Evolutionary conservation across 371 early-diverging fungal genomes (phyloP), one percentile per base, ranked within the genome.

Genomic region (Mortierella sp.): DNA sequence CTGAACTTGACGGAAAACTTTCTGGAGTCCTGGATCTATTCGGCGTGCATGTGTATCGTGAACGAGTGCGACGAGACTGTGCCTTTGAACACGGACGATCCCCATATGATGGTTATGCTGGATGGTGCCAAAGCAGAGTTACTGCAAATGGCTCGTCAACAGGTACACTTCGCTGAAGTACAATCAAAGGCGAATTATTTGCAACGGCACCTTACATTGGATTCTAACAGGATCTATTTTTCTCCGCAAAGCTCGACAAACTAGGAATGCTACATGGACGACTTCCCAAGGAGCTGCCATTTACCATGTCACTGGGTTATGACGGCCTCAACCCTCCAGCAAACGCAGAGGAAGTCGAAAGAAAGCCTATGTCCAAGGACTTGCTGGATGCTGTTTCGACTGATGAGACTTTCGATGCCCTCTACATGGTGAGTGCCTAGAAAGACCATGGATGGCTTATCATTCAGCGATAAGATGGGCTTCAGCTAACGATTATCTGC

Each of bases 1-100:
- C 84, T 81, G 11, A 86, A 87, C 52, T 74, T 88, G n/a, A 86
- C 87, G 1, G 89, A 89, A 6, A 79, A 88, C 73, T 95, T 95
- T 85, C 71, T 91, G 14, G 93, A 94, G 74, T 91, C 93, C 2
- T 96, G 96, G 95, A 91, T 94, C 3, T 96, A 93, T 72, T 92
- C 94, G 0, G 90, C 94, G 1, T 93, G 95, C 67, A 90, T 94
- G 89, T 91, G 92, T 52, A 90, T 95, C 9, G 92, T 95, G 11
- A 88, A 89, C 40, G 94, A 95, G 64, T 95, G 95, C 77, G 95
- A 95, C 39, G 92, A 94, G 39, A 73, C 93, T 22, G 88, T 90
- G 1, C 89, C 88, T 2, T 40, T 89, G 40, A 79, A 86, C 40
- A 74, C 76, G 3, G 76, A 79, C 13, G 89, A 90, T 73, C 87